Evolutionary conservation across 345 rosid genomes (phyloP).

Genomic region (Stellera chamaejasme): DNA sequence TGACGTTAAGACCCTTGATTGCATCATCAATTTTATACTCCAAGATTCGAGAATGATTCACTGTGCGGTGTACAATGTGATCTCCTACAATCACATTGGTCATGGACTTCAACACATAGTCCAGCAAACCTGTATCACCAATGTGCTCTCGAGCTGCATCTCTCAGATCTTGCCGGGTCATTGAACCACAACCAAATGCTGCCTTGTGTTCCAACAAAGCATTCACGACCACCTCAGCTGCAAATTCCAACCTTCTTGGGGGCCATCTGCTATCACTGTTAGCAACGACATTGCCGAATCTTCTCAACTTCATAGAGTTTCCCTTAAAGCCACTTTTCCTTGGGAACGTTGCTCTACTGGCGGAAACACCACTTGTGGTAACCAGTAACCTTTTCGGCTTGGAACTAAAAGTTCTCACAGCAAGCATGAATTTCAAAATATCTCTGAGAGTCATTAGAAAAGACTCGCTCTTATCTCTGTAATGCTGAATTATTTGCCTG

Average conservation of each 20-base stretch:
- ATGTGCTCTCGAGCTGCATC: constrained; percentile 87
- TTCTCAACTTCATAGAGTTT: constrained; percentile 30
- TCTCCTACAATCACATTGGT: constrained; percentile 61
- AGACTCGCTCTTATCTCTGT: constrained; percentile 58
- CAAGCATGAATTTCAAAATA: constrained; percentile 63
- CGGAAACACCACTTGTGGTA: constrained; percentile 6
- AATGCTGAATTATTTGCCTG: constrained; percentile 37
- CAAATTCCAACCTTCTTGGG: constrained; percentile 57
- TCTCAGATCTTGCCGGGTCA: constrained; percentile 86
- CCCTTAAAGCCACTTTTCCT: constrained; percentile 28
- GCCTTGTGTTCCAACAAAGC: constrained; percentile 48
- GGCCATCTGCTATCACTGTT: constrained; percentile 81
- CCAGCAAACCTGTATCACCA: constrained; percentile 86
- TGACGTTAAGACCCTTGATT: constrained; percentile 10
- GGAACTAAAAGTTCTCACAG: constrained; percentile 40
- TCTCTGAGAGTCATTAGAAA: constrained; percentile 52
- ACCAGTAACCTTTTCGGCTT: constrained; percentile 20
- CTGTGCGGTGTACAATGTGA: constrained; percentile 43
- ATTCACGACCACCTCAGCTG: constrained; percentile 72
- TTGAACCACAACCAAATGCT: constrained; percentile 29
- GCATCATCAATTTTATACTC: constrained; percentile 67
- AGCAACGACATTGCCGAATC: constrained; percentile 35
- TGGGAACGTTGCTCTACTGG: constrained; percentile 13
- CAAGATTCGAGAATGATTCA: constrained; percentile 58
- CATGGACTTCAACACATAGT: constrained; percentile 77